Evolutionary conservation across 306 rosid genomes (phyloP).

Genomic region (Medicago arabica): DNA sequence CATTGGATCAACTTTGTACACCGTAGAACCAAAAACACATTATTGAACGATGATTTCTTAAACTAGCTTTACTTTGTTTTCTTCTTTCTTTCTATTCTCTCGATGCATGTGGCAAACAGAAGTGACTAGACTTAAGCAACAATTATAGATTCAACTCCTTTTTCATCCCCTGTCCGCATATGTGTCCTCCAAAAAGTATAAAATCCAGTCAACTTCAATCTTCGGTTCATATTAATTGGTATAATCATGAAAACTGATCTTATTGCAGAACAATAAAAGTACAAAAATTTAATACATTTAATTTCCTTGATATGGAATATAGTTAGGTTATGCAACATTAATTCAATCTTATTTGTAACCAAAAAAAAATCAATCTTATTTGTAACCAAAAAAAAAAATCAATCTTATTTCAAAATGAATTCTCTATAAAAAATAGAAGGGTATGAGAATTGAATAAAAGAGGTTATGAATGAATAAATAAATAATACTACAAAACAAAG

Average conservation of each 20-base stretch:
- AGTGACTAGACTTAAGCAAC: constrained; percentile 45
- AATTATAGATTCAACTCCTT: constrained; percentile 41
- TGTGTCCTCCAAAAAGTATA: constrained; percentile 43
- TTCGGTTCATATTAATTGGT: constrained; percentile 15
- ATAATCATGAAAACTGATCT: constrained; percentile 27
- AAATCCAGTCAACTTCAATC: constrained; percentile 25
- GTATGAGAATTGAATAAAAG: not conserved
- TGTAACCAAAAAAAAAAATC: too few species aligned
- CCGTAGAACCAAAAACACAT: too few species aligned
- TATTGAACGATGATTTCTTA: constrained; percentile 30
- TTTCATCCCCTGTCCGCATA: constrained; percentile 33
- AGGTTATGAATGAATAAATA: not conserved
- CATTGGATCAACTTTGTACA: too few species aligned
- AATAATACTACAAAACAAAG: constrained; percentile 30
- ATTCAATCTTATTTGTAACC: constrained; percentile 24
- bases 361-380: too few species aligned
- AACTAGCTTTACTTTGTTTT: not conserved
- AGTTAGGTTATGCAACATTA: not conserved
- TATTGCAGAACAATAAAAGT: not conserved
- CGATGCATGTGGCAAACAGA: constrained; percentile 48
- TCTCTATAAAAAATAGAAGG: constrained; percentile 2
- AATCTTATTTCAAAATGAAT: constrained; percentile 25
- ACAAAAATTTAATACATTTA: too few species aligned
- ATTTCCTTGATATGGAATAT: too few species aligned
- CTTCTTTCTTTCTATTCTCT: constrained; percentile 36